Base-by-base conservation (phyloP, 768 basidiomycete species). In the Boletus speciosus region DNA sequence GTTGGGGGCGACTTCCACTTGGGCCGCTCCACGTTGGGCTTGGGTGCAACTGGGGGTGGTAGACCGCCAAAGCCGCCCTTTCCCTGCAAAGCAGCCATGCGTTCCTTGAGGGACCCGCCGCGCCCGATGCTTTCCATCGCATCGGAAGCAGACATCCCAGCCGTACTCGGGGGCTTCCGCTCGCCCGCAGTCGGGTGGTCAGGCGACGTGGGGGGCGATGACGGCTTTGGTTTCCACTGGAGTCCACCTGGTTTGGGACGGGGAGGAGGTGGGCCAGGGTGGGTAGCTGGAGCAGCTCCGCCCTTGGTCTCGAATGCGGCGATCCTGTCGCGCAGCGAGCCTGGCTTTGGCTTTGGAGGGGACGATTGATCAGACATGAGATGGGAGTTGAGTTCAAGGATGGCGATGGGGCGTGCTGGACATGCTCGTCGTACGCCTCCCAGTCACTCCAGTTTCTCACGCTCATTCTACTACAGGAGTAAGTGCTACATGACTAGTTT, bases 71-170 rank as follows among this genome's bases (percentile, higher is more conserved):
- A 92, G 10, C 77, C 92, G 15, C 90, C 88, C 42, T 79, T 84
- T 8, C 89, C 91, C 67, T 93, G 90, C 36, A 98, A 74, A 3
- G 93, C 93, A 31, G 93, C 93, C 93, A 98, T 97, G 36, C 96
- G 83, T 55, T 97, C 96, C 74, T 86, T 94, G 60, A 98, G 72
- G 52, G 90, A 91, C 5, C 83, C 87, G 3, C 81, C 87, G 52
- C 83, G 83, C 6, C 81, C 81, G 70, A 96, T 95, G 63, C 87
- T 88, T 63, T 86, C 88, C 69, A 88, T 85, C 21, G 94, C 94
- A 75, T 98, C 95, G 29, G 83, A 82, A 5, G 90, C 90, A 23
- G 83, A 86, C 88, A 92, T 88, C 0, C 81, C 79, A 4, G 74
- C 73, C 0, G 63, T 57, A 47, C 29, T 53, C 12, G 42, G 7